Evolutionary conservation across 495 filamentous ascomycete species (phyloP).

Genomic region (Xylaria scruposa): DNA sequence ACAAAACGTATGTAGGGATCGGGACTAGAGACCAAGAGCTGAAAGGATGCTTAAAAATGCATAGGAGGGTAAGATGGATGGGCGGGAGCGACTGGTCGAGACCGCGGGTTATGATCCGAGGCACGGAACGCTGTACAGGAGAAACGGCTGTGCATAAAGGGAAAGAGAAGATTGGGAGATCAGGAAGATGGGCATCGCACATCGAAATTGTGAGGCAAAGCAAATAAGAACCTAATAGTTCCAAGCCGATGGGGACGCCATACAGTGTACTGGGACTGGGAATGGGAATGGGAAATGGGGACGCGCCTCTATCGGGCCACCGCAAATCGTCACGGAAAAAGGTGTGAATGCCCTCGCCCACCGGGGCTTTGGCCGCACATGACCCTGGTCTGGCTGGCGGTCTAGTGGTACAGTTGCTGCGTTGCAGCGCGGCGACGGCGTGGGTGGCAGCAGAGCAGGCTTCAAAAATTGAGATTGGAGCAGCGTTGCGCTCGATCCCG

Average conservation of each 20-base stretch:
- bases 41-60: background rate
- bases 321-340: background rate
- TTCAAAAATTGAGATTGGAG: slow-evolving; percentile 14
- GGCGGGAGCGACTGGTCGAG: slow-evolving; percentile 4
- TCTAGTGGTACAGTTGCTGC: background rate
- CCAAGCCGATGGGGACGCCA: background rate
- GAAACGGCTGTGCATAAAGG: background rate
- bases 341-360: slow-evolving; percentile 19
- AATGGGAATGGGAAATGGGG: background rate
- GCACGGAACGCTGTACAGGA: background rate
- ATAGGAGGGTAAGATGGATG: slow-evolving; percentile 9
- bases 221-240: background rate
- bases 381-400: slow-evolving; percentile 13
- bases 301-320: background rate
- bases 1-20: slow-evolving; percentile 11
- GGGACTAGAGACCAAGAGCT: background rate
- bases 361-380: slow-evolving; percentile 9
- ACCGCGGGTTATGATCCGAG: background rate
- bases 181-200: slow-evolving; percentile 6
- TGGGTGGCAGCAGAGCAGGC: background rate
- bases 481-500: slow-evolving; percentile 24
- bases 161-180: background rate
- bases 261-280: background rate
- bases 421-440: background rate
- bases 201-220: slow-evolving; percentile 13